Base-by-base conservation (phyloP, 805 yeast genomes). In the Ogataea dorogensis region DNA sequence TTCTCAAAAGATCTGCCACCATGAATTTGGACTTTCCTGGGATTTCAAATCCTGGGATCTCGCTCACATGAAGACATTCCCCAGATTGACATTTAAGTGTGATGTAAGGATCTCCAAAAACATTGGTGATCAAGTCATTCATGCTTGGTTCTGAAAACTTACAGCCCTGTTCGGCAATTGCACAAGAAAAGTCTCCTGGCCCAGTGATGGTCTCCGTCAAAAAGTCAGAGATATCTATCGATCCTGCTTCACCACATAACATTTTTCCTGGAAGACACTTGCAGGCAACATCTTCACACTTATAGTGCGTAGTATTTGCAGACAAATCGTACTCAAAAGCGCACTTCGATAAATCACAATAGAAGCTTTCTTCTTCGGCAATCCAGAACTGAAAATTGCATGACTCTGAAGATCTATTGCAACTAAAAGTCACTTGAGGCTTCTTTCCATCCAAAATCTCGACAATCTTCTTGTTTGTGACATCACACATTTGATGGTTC, bases 371-470 rank as follows among this genome's bases (percentile, higher is more conserved):
- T 28, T 71, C 66, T 58, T 87, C 77, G 49, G 81, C 96, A 46
- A 93, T 86, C 98, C 98, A 93, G 56, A 93, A 87, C 61, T 93
- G 98, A 64, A 93, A 87, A 57, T 87, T 79, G 63, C 98, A 93
- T 8, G 60, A 61, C 12, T 63, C 72, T 0, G 76, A 65, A 1
- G 82, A 72, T 50, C 70, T 76, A 54, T 86, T 79, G 66, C 98
- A 93, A 24, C 87, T 75, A 62, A 93, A 91, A 0, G 96, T 88
- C 3, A 86, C 96, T 55, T 91, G 95, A 2, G 98, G 98, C 34
- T 71, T 73, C 59, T 78, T 75, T 0, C 96, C 96, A 12, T 78
- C 68, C 47, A 93, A 67, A 30, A 91, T 81, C 39, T 81, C 79
- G 27, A 87, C 68, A 46, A 93, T 89, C 61, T 91, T 93, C 43